A percentile compares a stretch with the other conserved stretches of the same genome.
Conservation (phyloP, 2,329 filamentous ascomycete genomes). For the Nemania abortiva region DNA sequence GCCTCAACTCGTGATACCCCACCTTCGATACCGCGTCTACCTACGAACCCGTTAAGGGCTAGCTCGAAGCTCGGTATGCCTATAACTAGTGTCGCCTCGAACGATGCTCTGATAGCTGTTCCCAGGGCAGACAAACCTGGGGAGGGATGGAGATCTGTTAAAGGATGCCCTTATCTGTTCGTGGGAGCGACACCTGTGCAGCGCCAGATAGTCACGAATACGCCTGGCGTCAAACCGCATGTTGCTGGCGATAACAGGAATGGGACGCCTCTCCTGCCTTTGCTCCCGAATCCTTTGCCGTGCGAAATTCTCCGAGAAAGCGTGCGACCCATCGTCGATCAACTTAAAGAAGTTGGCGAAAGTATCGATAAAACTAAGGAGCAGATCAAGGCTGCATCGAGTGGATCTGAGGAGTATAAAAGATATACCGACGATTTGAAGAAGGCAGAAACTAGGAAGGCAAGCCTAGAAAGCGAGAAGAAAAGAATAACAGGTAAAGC, state of each 20-base stretch:
- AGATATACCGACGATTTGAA: conserved; percentile 26
- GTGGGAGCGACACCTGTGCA: conserved; percentile 24
- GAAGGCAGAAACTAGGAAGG: conserved; percentile 28
- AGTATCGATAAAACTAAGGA: conserved; percentile 19
- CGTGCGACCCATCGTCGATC: conserved; percentile 32
- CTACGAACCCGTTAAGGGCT: not conserved
- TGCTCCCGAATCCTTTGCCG: conserved; percentile 27
- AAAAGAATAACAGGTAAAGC: conserved; percentile 32
- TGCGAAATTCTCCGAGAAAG: conserved; percentile 37
- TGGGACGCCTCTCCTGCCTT: conserved; percentile 28
- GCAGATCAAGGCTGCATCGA: conserved; percentile 11
- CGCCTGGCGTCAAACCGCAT: conserved; percentile 31
- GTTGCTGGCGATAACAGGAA: conserved; percentile 39
- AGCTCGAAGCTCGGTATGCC: conserved; percentile 7
- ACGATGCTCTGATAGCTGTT: conserved; percentile 3
- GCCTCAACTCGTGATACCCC: conserved; percentile 19
- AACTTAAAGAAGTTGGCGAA: conserved; percentile 24
- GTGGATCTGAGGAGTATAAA: conserved; percentile 30
- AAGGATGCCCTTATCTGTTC: conserved; percentile 36
- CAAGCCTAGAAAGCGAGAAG: conserved; percentile 28
- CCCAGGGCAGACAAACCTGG: conserved; percentile 10
- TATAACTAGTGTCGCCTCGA: not conserved
- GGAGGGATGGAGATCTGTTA: conserved; percentile 26
- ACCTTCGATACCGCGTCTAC: conserved; percentile 21
- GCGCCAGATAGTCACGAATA: conserved; percentile 31